Percentiles rank a stretch among this genome's conserved stretches.
phyloP scores from a whole-genome alignment of 192 early-diverging fungal genomes.

The Chytriomyces sp. region DNA sequence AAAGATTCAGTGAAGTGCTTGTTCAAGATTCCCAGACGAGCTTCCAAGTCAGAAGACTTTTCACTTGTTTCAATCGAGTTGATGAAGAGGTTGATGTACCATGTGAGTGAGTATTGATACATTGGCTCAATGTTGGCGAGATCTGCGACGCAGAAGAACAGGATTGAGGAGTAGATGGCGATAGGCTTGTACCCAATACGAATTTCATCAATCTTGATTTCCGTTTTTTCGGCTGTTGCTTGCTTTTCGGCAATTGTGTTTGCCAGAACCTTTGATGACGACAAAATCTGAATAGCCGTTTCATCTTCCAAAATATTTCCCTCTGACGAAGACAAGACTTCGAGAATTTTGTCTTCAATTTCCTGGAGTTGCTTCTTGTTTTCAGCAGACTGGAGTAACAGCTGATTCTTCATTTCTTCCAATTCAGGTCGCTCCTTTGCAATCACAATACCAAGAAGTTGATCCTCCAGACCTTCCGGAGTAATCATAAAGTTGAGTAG shows the following conservation, averaged over 20 bases:
- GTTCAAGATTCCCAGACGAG: conserved; percentile 47
- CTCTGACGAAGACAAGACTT: conserved; percentile 58
- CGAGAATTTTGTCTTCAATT: conserved; percentile 66
- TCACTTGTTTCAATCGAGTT: conserved; percentile 56
- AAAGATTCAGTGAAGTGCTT: conserved; percentile 61
- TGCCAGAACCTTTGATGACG: conserved; percentile 62
- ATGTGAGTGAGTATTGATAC: conserved; percentile 65
- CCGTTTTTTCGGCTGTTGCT: conserved; percentile 61
- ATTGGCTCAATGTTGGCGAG: conserved; percentile 67
- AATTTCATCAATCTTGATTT: conserved; percentile 64
- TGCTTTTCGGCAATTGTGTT: conserved; percentile 65
- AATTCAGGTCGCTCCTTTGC: conserved; percentile 64
- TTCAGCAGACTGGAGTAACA: conserved; percentile 60
- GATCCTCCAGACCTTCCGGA: conserved; percentile 65
- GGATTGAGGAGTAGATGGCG: conserved; percentile 52
- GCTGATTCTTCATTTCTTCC: conserved; percentile 63
- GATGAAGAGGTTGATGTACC: conserved; percentile 66
- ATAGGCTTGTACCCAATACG: conserved; percentile 64
- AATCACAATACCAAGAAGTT: conserved; percentile 65
- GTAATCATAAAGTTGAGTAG: conserved; percentile 68
- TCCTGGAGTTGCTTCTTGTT: conserved; percentile 66
- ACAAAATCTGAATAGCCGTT: conserved; percentile 63
- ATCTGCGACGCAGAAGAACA: conserved; percentile 67
- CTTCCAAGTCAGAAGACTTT: conserved; percentile 56
- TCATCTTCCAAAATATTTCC: conserved; percentile 69